Evolutionary conservation across 805 yeast genomes (phyloP).

Genomic region (Candida tallmaniae): DNA sequence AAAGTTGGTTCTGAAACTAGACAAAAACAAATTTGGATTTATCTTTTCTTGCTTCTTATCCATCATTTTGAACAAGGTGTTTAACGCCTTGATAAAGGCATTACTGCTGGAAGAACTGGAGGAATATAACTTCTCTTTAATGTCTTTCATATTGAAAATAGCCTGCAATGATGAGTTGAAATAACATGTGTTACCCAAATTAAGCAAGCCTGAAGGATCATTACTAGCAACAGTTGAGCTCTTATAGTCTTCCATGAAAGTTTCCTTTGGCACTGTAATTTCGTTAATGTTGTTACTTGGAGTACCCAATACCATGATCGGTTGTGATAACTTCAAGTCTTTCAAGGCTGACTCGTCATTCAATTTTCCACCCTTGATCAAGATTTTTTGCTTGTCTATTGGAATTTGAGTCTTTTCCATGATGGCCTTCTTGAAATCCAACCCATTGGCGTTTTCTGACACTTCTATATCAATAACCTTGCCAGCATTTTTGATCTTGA

Average conservation of each 20-base stretch:
- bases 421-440: slow-evolving; percentile 63
- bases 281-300: slow-evolving; percentile 60
- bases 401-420: slow-evolving; percentile 76
- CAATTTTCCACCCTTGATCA: slow-evolving; percentile 86
- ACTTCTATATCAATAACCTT: slow-evolving; percentile 38
- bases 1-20: slow-evolving; percentile 57
- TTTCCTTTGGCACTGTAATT: slow-evolving; percentile 50
- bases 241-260: slow-evolving; percentile 67
- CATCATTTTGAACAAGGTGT: slow-evolving; percentile 44
- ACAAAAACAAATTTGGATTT: slow-evolving; percentile 65
- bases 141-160: slow-evolving; percentile 42
- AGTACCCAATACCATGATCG: slow-evolving; percentile 89
- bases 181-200: slow-evolving; percentile 76
- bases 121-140: slow-evolving; percentile 20
- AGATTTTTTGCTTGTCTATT: slow-evolving; percentile 82
- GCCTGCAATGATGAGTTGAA: slow-evolving; percentile 67
- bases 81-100: slow-evolving; percentile 31
- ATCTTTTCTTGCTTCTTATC: slow-evolving; percentile 42
- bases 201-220: slow-evolving; percentile 63
- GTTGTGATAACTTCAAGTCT: slow-evolving; percentile 53
- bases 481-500: slow-evolving; percentile 38
- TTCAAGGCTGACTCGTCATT: slow-evolving; percentile 60
- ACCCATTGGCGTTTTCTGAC: slow-evolving; percentile 52
- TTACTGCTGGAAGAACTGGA: slow-evolving; percentile 9
- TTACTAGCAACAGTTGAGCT: slow-evolving; percentile 36